Conservation (phyloP, 306 rosid species). For the Vigna unguiculata region DNA sequence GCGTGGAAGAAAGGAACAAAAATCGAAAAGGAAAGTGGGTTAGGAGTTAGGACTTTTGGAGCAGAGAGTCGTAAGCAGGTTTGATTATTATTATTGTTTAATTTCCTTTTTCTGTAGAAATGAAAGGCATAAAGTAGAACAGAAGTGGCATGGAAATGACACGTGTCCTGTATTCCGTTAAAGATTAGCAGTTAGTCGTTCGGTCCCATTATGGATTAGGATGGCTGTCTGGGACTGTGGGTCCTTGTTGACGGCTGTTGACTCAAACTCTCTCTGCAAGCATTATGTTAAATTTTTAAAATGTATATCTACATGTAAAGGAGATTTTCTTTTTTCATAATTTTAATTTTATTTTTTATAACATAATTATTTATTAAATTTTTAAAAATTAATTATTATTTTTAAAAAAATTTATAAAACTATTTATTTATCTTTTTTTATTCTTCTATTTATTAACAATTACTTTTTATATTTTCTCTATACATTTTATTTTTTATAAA, state of each 20-base stretch:
- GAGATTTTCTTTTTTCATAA: no score
- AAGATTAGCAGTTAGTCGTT: conserved; percentile 55
- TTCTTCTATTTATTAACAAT: no score
- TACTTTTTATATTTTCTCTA: no score
- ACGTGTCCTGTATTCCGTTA: conserved; percentile 46
- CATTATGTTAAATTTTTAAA: no score
- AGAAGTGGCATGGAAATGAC: neutral
- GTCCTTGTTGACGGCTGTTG: conserved; percentile 50
- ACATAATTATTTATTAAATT: no score
- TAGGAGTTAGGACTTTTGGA: conserved; percentile 38
- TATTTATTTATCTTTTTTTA: no score
- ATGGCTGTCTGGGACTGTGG: conserved; percentile 40
- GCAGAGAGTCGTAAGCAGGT: conserved; percentile 40
- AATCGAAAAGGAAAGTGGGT: conserved; percentile 41
- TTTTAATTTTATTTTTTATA: no score
- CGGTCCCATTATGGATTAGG: conserved; percentile 45
- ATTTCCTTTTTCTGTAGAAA: neutral
- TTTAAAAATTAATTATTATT: no score
- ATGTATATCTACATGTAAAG: no score
- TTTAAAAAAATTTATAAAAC: no score
- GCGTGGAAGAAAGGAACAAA: conserved; percentile 34
- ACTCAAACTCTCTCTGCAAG: neutral
- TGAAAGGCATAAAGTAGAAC: neutral
- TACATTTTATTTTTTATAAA: no score
- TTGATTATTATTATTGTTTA: conserved; percentile 17